A percentile compares a stretch with the other conserved stretches of the same genome.
Conservation (phyloP, 129 eudicot species). For the Tagetes erecta region DNA sequence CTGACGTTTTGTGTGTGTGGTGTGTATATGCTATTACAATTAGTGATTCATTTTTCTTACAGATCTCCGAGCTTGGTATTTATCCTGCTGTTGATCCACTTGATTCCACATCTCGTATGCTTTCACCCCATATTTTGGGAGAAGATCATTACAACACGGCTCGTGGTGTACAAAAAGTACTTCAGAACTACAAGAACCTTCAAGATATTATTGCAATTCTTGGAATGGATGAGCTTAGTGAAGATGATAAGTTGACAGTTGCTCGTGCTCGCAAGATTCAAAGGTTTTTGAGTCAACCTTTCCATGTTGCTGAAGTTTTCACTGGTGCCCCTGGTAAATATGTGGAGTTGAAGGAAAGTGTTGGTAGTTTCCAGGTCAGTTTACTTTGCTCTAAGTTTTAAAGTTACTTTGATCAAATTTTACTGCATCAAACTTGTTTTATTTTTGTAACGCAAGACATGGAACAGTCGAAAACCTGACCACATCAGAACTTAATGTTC, state of each 20-base stretch:
- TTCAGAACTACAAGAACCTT: slow-evolving; percentile 49
- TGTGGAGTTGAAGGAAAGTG: slow-evolving; percentile 43
- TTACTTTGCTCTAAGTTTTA: not conserved
- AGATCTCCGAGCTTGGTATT: slow-evolving; percentile 51
- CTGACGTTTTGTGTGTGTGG: not conserved
- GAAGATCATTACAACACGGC: slow-evolving; percentile 49
- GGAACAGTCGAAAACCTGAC: not conserved
- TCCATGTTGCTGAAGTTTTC: slow-evolving; percentile 49
- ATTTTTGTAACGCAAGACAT: not conserved
- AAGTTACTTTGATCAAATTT: not conserved
- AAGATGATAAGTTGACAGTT: slow-evolving; percentile 47
- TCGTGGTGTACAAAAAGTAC: slow-evolving; percentile 46
- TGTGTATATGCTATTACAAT: not conserved
- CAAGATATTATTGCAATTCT: slow-evolving; percentile 49
- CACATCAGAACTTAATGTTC: not conserved
- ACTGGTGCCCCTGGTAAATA: slow-evolving; percentile 52
- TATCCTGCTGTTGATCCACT: slow-evolving; percentile 51
- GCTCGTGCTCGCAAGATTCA: slow-evolving; percentile 47
- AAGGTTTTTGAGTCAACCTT: slow-evolving; percentile 45
- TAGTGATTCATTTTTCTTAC: not conserved
- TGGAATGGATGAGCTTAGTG: slow-evolving; percentile 55
- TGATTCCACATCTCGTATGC: slow-evolving; percentile 47
- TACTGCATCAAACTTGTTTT: not conserved
- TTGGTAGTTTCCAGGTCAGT: slow-evolving; percentile 44
- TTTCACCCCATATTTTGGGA: slow-evolving; percentile 45